A percentile compares a stretch with the other conserved stretches of the same genome.
Conservation (phyloP, 805 yeast genomes). For the Candida parachauliodes region DNA sequence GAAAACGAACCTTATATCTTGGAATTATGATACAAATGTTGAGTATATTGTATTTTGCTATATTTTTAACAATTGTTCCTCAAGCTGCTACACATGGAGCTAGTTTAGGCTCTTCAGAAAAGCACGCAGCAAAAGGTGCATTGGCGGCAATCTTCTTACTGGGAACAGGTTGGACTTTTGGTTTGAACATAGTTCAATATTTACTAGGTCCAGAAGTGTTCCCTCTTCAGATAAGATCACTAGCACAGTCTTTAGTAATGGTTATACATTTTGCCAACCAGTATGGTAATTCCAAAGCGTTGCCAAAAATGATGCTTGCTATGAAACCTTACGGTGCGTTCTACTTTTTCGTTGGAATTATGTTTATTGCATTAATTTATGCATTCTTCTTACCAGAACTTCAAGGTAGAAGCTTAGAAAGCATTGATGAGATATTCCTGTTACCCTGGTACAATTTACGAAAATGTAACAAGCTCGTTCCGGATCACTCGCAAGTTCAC, state of each 20-base stretch:
- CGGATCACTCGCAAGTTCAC: constrained; percentile 43
- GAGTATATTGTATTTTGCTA: constrained; percentile 43
- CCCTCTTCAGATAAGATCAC: constrained; percentile 45
- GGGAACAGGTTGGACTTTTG: constrained; percentile 55
- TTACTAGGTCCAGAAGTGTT: constrained; percentile 50
- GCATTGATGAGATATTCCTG: constrained; percentile 45
- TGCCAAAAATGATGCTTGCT: constrained; percentile 45
- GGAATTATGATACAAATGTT: constrained; percentile 44
- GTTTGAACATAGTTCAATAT: constrained; percentile 53
- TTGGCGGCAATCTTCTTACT: constrained; percentile 44
- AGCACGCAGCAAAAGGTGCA: constrained; percentile 42
- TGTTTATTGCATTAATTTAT: constrained; percentile 37
- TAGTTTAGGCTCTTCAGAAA: constrained; percentile 24
- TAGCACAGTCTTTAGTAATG: constrained; percentile 50
- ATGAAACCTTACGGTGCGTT: constrained; percentile 47
- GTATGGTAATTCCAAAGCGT: constrained; percentile 50
- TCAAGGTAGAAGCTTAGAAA: constrained; percentile 44
- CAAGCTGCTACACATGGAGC: constrained; percentile 29
- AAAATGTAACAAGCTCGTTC: constrained; percentile 46
- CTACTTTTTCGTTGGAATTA: constrained; percentile 44
- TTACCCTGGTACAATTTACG: constrained; percentile 54
- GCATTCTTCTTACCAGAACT: constrained; percentile 46
- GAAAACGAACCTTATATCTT: constrained; percentile 43
- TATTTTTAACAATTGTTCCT: constrained; percentile 43
- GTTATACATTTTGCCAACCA: constrained; percentile 52